Conservation (phyloP, 495 filamentous ascomycete genomes). For the Pyrenopolyporus hunteri region DNA sequence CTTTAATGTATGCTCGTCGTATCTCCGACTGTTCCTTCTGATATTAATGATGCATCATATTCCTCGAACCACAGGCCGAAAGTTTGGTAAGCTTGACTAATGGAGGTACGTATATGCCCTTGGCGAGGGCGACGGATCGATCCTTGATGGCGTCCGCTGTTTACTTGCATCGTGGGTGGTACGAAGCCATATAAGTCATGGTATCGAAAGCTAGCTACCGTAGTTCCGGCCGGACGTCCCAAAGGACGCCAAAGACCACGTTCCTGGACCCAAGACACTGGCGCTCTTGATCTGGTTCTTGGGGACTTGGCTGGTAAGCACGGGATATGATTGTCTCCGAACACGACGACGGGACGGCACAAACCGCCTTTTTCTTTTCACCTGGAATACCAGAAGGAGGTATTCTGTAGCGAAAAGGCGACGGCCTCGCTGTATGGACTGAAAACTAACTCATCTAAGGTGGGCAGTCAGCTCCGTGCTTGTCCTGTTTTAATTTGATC, state of each 20-base stretch:
- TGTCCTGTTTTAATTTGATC: constrained; percentile 11
- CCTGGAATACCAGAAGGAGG: constrained; percentile 12
- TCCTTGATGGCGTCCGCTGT: constrained; percentile 28
- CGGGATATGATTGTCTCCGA: background rate
- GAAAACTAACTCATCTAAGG: too few species aligned
- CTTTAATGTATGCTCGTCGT: background rate
- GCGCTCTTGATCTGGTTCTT: constrained; percentile 28
- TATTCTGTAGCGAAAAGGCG: too few species aligned
- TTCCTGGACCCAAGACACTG: constrained; percentile 32
- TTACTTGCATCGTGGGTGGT: constrained; percentile 36
- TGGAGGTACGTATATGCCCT: background rate
- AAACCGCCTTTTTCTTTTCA: constrained; percentile 10
- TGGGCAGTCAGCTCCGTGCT: background rate
- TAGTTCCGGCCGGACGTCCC: constrained; percentile 23
- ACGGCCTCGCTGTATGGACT: too few species aligned
- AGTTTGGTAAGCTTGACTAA: background rate
- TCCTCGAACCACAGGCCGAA: too few species aligned
- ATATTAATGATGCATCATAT: background rate
- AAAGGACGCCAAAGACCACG: constrained; percentile 31
- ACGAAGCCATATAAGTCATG: constrained; percentile 19
- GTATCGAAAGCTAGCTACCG: constrained; percentile 19
- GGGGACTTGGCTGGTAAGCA: background rate
- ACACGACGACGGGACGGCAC: constrained; percentile 17
- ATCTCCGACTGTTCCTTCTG: background rate
- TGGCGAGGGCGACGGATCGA: constrained; percentile 16